phyloP scores from a whole-genome alignment of 2,329 filamentous ascomycete species.

The Elsinoe perseae region DNA sequence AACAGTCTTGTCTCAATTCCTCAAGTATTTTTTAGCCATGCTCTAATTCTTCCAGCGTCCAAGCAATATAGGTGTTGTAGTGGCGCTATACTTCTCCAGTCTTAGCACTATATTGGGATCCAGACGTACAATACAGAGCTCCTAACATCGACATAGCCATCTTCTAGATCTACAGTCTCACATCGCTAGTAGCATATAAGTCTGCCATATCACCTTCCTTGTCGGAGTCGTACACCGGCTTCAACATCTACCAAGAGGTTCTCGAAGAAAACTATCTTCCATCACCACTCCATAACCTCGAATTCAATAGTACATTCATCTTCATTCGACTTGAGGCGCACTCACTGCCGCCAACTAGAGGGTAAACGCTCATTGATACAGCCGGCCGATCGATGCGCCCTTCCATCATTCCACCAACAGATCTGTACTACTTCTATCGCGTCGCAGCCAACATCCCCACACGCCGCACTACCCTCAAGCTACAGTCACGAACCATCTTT shows the following conservation, averaged over 20 bases:
- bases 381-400: conserved; percentile 10
- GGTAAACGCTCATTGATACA: no score
- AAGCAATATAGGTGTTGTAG: neutral
- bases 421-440: conserved; percentile 5
- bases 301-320: no score
- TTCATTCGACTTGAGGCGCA: no score
- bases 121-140: neutral
- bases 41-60: neutral
- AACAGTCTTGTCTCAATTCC: neutral
- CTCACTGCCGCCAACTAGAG: neutral
- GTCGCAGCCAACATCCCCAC: neutral
- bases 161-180: neutral
- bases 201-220: neutral
- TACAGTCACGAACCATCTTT: neutral
- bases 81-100: conserved; percentile 4
- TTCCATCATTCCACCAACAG: conserved; percentile 8
- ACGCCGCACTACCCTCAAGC: neutral
- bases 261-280: no score
- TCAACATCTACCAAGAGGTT: no score
- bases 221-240: neutral
- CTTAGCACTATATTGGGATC: neutral
- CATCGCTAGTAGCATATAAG: neutral
- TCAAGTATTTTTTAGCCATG: neutral
- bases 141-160: neutral
- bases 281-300: no score